Percentiles rank a stretch among this genome's conserved stretches.
Conservation (phyloP, 257 asterid genomes). For the Solanum piurae region DNA sequence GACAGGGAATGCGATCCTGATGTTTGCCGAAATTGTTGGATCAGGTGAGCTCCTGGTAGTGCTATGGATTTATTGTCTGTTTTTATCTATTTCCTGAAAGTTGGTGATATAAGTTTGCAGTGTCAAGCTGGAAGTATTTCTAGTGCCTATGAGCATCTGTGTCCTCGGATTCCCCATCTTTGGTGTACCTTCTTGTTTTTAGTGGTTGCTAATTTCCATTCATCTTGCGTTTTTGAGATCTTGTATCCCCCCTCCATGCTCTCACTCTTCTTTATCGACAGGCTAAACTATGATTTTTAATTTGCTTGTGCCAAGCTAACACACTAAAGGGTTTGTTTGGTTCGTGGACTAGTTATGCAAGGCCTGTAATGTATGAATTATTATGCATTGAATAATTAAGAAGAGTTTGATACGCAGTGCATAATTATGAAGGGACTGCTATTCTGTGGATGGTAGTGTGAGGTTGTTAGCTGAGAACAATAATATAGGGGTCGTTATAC, state of each 20-base stretch:
- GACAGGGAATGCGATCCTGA: conserved; percentile 95
- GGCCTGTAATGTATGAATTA: not conserved
- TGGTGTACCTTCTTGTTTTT: not conserved
- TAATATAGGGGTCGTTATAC: not conserved
- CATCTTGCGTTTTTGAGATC: not conserved
- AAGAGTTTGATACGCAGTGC: not conserved
- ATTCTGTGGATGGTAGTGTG: not conserved
- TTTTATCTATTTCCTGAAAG: not conserved
- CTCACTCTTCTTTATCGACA: not conserved
- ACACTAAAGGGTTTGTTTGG: not conserved
- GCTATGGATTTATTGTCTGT: conserved; percentile 1
- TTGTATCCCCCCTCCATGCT: not conserved
- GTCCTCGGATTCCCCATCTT: not conserved
- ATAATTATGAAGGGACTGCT: not conserved
- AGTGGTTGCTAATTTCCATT: not conserved
- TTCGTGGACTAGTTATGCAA: not conserved
- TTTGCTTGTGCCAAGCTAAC: not conserved
- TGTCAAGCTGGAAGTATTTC: not conserved
- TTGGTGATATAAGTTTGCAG: not conserved
- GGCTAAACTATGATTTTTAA: not conserved
- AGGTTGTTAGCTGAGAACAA: not conserved
- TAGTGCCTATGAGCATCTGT: not conserved
- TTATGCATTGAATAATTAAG: not conserved
- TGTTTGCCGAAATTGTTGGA: conserved; percentile 97
- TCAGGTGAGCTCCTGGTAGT: conserved; percentile 44